phyloP scores from a whole-genome alignment of 768 basidiomycete species.

The Naematelia aurantialba region DNA sequence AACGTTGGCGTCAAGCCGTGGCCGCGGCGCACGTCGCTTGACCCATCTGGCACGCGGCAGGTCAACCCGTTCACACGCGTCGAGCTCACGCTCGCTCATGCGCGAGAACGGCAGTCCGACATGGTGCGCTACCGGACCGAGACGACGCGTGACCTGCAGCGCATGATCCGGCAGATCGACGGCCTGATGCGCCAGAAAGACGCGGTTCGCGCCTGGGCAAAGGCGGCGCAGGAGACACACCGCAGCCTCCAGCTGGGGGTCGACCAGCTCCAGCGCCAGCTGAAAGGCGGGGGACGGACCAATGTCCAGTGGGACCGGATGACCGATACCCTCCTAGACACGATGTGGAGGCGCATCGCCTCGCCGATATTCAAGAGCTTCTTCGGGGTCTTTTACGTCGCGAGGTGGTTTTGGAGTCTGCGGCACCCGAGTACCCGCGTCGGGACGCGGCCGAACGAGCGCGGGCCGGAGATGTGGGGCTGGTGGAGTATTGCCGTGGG shows the following conservation, averaged over 20 bases:
- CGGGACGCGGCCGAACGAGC: background rate
- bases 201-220: slow-evolving; percentile 12
- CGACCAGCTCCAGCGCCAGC: background rate
- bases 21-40: background rate
- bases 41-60: background rate
- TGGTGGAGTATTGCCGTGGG: background rate
- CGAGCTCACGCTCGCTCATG: slow-evolving; percentile 3
- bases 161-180: slow-evolving; percentile 10
- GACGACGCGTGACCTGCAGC: background rate
- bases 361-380: slow-evolving; percentile 2
- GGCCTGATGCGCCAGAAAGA: slow-evolving; percentile 15
- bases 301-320: background rate
- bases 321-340: slow-evolving; percentile 3
- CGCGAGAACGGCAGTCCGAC: background rate
- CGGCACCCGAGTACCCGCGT: background rate
- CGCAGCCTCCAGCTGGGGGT: background rate
- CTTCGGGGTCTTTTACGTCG: slow-evolving; percentile 3
- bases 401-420: background rate
- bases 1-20: background rate
- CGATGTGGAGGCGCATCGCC: background rate
- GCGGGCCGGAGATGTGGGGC: background rate
- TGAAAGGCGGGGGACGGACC: background rate
- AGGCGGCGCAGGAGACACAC: slow-evolving; percentile 7
- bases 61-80: slow-evolving; percentile 3
- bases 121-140: slow-evolving; percentile 1